phyloP scores from a whole-genome alignment of 1,139 yeast species.

The Nakaseomyces glabratus region DNA sequence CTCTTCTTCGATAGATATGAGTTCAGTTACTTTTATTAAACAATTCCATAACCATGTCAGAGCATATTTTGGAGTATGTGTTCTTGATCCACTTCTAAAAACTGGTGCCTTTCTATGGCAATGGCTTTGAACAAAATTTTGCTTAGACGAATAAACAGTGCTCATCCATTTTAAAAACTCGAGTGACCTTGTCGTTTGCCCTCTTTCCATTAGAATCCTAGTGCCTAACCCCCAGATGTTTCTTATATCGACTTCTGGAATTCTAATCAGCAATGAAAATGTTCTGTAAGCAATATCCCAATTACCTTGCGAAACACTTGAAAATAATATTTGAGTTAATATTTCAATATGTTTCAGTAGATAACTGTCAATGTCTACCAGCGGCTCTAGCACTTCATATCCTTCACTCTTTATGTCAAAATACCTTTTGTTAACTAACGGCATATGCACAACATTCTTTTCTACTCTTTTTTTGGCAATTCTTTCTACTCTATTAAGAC shows the following conservation, averaged over 20 bases:
- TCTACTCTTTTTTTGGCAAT: conserved; percentile 3
- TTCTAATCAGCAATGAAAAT: conserved; percentile 42
- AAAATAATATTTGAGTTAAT: conserved; percentile 30
- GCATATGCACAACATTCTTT: conserved; percentile 1
- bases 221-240: conserved; percentile 55
- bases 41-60: conserved; percentile 33
- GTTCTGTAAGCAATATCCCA: conserved; percentile 49
- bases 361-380: conserved; percentile 12
- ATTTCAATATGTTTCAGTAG: conserved; percentile 21
- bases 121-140: conserved; percentile 18
- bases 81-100: conserved; percentile 33
- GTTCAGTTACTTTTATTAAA: conserved; percentile 13
- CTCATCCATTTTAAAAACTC: conserved; percentile 30
- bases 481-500: conserved; percentile 1
- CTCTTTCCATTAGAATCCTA: conserved; percentile 32
- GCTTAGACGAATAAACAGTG: conserved; percentile 22
- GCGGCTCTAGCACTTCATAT: conserved; percentile 3
- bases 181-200: conserved; percentile 13
- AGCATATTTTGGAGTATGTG: conserved; percentile 32
- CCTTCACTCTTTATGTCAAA: conserved; percentile 5
- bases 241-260: conserved; percentile 43
- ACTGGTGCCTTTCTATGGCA: conserved; percentile 27
- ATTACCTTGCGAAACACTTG: conserved; percentile 38
- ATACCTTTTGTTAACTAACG: conserved; percentile 3
- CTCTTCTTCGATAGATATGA: conserved; percentile 7